These are phyloP conservation scores for Xylariaceae sp. DNA, from an alignment of 2,329 filamentous ascomycete genomes.

Conservation along the genomic window DNA sequence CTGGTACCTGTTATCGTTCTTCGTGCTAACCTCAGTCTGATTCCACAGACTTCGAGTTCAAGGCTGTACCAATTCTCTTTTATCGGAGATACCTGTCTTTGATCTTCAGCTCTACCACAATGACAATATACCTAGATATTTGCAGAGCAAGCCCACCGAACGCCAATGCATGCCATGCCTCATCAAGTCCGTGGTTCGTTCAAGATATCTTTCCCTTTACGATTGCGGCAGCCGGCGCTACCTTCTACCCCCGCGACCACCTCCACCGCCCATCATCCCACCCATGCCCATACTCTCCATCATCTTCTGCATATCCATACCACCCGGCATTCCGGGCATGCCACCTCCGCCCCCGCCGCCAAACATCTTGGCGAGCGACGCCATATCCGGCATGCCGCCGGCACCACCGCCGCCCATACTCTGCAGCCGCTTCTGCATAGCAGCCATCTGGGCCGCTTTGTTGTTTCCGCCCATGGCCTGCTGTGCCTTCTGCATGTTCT, in stretches of 20 bases:
- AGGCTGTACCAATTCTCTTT: too few species aligned
- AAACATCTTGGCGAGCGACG: constrained; percentile 88
- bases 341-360: constrained; percentile 62
- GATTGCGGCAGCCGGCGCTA: constrained; percentile 1
- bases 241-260: constrained; percentile 30
- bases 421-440: constrained; percentile 93
- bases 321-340: constrained; percentile 58
- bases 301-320: constrained; percentile 78
- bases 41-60: too few species aligned
- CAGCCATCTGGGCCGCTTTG: constrained; percentile 88
- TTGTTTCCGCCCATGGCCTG: constrained; percentile 87
- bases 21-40: too few species aligned
- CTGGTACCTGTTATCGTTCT: too few species aligned
- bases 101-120: too few species aligned
- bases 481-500: constrained; percentile 93
- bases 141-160: not conserved
- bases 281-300: constrained; percentile 68
- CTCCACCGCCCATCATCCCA: constrained; percentile 45
- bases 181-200: too few species aligned
- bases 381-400: constrained; percentile 74
- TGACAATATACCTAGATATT: too few species aligned
- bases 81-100: too few species aligned
- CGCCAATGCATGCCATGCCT: too few species aligned
- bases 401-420: constrained; percentile 78
- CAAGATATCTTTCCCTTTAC: too few species aligned